Base-by-base conservation (phyloP, 345 rosid species). In the Bruguiera sexangula region DNA sequence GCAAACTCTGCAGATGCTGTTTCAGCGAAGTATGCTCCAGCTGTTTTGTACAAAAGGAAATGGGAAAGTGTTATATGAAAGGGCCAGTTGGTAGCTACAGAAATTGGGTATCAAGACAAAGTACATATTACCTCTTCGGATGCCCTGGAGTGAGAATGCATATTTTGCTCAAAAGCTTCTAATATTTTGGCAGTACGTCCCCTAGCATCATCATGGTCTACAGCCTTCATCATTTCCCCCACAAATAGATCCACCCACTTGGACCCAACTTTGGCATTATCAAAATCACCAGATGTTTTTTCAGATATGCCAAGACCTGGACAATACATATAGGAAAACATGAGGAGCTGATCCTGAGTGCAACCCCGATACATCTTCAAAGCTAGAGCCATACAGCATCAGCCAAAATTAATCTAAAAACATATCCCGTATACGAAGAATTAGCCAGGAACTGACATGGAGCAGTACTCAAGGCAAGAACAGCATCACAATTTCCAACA, bases 201-300 rank as follows among this genome's bases (percentile, higher is more conserved):
- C 73, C 82, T 82, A 55, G 82, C 82, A 73, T 85, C 86, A 64
- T 77, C 81, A 59, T 71, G 39, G 73, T 79, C 67, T 19, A 69
- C 51, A 10, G 86, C 81, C 26, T 50, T 68, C 74, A 54, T 70
- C 86, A 83, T 85, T 76, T 83, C 85, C 34, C 75, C 73, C 59
- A 81, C 85, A 74, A 85, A 80, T 39, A 78, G 62, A 71, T 85
- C 85, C 57, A 83, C 89, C 85, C 89, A 85, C 32, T 70, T 67
- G 55, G 85, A 76, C 29, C 82, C 82, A 60, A 74, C 79, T 4
- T 18, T 48, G 43, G 37, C 7, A 63, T 71, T 66, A 16, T 64
- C 81, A 55, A 24, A 15, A 43, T 30, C 53, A 53, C 56, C 63
- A 3, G 64, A 36, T 27, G 62, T 26, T 32, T 56, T 66, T 43